These are phyloP conservation scores for Liriodendron chinense DNA, from an alignment of 164 flowering plant species.

Conservation along the genomic window DNA sequence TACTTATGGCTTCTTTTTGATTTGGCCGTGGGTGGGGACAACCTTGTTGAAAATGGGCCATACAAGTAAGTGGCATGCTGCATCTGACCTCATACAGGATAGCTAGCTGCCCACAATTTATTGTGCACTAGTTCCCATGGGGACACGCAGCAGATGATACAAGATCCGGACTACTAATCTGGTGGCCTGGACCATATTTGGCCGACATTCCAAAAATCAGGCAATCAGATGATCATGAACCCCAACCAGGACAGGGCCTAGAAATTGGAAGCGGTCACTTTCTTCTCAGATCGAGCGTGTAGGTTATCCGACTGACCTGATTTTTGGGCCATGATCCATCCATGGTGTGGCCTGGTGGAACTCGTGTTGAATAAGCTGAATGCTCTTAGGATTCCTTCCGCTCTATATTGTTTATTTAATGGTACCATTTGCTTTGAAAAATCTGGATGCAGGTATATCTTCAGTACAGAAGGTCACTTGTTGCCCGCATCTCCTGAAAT, in stretches of 20 bases:
- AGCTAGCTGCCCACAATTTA: background rate
- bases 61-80: conserved; percentile 61
- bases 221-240: background rate
- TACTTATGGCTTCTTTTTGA: conserved; percentile 98
- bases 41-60: conserved; percentile 94
- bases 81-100: background rate
- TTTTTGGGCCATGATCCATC: background rate
- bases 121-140: background rate
- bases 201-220: background rate
- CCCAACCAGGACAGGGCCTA: background rate
- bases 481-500: conserved; percentile 87
- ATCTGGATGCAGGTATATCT: conserved; percentile 59
- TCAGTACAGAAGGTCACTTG: conserved; percentile 96
- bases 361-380: background rate
- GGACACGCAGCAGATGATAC: background rate
- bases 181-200: background rate
- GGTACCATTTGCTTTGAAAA: background rate
- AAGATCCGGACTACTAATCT: background rate
- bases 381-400: background rate
- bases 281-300: background rate
- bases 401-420: background rate
- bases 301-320: background rate
- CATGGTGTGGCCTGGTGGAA: background rate
- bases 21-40: conserved; percentile 92
- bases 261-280: background rate